These are phyloP conservation scores for Lepiota subincarnata DNA, from an alignment of 768 basidiomycete species.

Conservation along the genomic window DNA sequence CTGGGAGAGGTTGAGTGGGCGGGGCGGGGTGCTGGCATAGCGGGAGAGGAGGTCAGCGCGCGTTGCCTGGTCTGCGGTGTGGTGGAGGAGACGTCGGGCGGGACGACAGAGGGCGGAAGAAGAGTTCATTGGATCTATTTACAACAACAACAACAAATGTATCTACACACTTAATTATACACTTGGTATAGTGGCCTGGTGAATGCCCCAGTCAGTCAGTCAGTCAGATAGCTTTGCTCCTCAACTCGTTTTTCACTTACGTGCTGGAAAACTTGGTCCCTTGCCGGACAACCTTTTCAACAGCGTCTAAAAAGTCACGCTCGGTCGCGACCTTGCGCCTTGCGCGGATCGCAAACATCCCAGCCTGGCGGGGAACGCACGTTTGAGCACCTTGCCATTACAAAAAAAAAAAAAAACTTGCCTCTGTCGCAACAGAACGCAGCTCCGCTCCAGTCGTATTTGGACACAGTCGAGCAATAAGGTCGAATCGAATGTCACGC, in stretches of 20 bases:
- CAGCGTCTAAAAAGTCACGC: slow-evolving; percentile 94
- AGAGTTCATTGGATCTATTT: too few relatives aligned
- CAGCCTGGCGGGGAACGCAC: slow-evolving; percentile 57
- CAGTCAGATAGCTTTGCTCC: slow-evolving; percentile 12
- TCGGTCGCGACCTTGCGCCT: slow-evolving; percentile 96
- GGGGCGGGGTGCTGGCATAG: slow-evolving; percentile 60
- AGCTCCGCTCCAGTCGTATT: slow-evolving; percentile 99
- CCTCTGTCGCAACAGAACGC: slow-evolving; percentile 92
- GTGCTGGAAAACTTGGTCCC: slow-evolving; percentile 98
- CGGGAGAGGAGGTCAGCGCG: slow-evolving; percentile 57
- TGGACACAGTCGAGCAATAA: slow-evolving; percentile 94
- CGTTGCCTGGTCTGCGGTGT: slow-evolving; percentile 38
- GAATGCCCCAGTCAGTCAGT: slow-evolving; percentile 12
- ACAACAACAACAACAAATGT: too few relatives aligned
- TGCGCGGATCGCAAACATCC: slow-evolving; percentile 99
- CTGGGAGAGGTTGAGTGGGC: slow-evolving; percentile 66
- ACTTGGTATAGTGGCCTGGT: slow-evolving; percentile 89
- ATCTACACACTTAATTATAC: slow-evolving; percentile 60
- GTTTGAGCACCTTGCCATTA: slow-evolving; percentile 1
- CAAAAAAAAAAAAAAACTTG: neutral
- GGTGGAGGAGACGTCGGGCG: neutral
- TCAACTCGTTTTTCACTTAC: slow-evolving; percentile 42
- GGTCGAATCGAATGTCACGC: slow-evolving; percentile 93
- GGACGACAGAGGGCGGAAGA: too few relatives aligned
- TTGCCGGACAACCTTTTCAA: slow-evolving; percentile 97